A percentile compares a stretch with the other conserved stretches of the same genome.
Conservation (phyloP, 1,284 basidiomycete species). For the Rhodotorula sp. region DNA sequence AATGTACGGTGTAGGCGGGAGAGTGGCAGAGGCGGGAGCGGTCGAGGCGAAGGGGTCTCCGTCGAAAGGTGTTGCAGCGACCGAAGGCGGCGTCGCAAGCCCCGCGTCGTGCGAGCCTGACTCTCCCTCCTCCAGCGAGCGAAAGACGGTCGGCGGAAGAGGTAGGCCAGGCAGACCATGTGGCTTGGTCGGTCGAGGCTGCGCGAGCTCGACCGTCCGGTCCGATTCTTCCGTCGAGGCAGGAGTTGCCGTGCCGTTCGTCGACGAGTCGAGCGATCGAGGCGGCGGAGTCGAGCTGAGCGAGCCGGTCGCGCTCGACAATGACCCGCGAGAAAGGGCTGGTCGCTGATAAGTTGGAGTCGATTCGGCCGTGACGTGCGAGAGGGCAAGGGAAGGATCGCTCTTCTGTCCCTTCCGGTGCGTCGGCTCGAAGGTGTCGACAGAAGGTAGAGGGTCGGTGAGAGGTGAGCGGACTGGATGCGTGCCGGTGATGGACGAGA, state of each 20-base stretch:
- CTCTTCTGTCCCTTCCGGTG: constrained; percentile 9
- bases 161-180: constrained; percentile 2
- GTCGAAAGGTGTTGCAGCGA: constrained; percentile 9
- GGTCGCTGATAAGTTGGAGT: constrained; percentile 12
- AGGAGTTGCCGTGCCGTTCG: not conserved
- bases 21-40: not conserved
- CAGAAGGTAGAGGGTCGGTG: constrained; percentile 7
- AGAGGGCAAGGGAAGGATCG: constrained; percentile 16
- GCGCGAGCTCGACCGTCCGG: not conserved
- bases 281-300: constrained; percentile 17
- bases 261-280: not conserved
- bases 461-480: not conserved
- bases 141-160: constrained; percentile 14
- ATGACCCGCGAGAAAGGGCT: constrained; percentile 33
- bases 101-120: not conserved
- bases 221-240: not conserved
- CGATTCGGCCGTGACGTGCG: not conserved
- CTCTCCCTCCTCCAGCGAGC: not conserved
- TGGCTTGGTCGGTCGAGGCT: not conserved
- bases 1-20: constrained; percentile 6
- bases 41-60: constrained; percentile 20
- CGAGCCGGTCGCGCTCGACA: constrained; percentile 29
- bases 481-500: constrained; percentile 14
- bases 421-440: constrained; percentile 20
- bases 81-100: not conserved